Percentiles rank a stretch among this genome's conserved stretches.
Evolutionary conservation across 2,329 filamentous ascomycete species (phyloP).

Genomic region (Chalaropsis thielavioides): DNA sequence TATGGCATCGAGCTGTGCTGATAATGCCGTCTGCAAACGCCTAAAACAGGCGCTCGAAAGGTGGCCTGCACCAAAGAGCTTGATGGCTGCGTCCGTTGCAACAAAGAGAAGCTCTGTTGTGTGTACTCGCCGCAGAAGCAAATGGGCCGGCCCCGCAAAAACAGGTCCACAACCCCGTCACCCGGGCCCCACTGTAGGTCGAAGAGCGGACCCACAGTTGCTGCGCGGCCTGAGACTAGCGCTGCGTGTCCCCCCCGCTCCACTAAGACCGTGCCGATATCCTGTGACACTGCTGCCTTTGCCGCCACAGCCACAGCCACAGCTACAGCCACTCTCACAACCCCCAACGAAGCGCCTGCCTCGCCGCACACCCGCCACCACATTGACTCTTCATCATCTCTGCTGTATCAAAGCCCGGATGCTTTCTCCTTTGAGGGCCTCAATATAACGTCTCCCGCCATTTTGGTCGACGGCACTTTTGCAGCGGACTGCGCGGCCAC

Average conservation of each 20-base stretch:
- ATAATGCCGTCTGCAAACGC: no score
- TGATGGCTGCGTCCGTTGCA: conserved; percentile 45
- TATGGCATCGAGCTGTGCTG: not conserved
- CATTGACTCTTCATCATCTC: not conserved
- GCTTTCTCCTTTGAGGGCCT: no score
- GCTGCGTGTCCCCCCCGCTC: not conserved
- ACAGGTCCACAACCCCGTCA: not conserved
- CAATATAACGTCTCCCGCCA: not conserved
- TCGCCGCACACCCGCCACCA: not conserved
- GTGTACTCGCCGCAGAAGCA: conserved; percentile 51
- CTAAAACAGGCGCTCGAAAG: conserved; percentile 40
- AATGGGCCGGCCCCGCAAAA: conserved; percentile 50
- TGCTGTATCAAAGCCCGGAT: not conserved
- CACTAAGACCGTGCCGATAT: no score
- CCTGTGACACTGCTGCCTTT: not conserved
- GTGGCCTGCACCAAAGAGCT: conserved; percentile 50
- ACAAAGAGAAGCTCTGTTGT: conserved; percentile 40
- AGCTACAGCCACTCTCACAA: not conserved
- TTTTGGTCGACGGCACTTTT: not conserved
- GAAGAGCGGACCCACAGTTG: not conserved
- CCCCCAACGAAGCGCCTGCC: not conserved
- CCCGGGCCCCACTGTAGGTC: not conserved
- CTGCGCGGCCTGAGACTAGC: not conserved
- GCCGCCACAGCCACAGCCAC: not conserved
- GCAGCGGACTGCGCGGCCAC: not conserved